Evolutionary conservation across 176 grass and related monocot species (phyloP).

Genomic region (Elaeis guineensis): DNA sequence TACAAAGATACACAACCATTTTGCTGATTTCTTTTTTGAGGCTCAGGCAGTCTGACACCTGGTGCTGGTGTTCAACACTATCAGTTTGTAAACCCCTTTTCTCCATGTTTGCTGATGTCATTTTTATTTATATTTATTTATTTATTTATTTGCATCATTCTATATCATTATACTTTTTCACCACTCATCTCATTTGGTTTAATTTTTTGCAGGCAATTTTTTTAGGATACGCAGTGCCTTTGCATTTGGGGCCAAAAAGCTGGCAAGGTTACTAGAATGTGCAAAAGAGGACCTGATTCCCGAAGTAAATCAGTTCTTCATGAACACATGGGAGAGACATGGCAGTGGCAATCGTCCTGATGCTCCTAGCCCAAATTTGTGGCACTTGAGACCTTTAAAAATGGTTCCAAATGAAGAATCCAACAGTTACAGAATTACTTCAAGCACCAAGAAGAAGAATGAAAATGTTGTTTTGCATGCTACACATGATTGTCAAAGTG

Average conservation of each 20-base stretch:
- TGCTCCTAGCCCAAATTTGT: conserved; percentile 30
- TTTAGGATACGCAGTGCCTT: conserved; percentile 95
- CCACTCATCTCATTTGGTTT: not conserved
- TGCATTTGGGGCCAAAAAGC: conserved; percentile 73
- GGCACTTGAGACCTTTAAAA: conserved; percentile 18
- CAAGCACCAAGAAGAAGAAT: conserved; percentile 24
- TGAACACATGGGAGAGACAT: conserved; percentile 79
- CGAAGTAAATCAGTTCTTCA: conserved; percentile 75
- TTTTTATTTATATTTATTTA: too few relatives aligned
- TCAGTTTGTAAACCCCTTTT: too few relatives aligned
- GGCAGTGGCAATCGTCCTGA: conserved; percentile 50
- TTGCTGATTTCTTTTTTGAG: too few relatives aligned
- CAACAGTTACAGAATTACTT: conserved; percentile 29
- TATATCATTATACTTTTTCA: not conserved
- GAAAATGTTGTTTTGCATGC: conserved; percentile 22
- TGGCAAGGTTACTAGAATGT: conserved; percentile 60
- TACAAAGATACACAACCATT: too few relatives aligned
- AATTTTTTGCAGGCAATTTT: conserved; percentile 62
- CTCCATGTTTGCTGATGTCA: too few relatives aligned
- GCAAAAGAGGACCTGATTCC: conserved; percentile 52
- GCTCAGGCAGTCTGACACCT: too few relatives aligned
- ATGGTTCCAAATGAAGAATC: conserved; percentile 35
- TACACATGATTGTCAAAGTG: conserved; percentile 23
- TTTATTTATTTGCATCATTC: too few relatives aligned
- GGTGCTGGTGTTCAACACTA: too few relatives aligned